Evolutionary conservation across 352 stramenopile genomes (phyloP).

Genomic region (Aphanomyces stellatus): DNA sequence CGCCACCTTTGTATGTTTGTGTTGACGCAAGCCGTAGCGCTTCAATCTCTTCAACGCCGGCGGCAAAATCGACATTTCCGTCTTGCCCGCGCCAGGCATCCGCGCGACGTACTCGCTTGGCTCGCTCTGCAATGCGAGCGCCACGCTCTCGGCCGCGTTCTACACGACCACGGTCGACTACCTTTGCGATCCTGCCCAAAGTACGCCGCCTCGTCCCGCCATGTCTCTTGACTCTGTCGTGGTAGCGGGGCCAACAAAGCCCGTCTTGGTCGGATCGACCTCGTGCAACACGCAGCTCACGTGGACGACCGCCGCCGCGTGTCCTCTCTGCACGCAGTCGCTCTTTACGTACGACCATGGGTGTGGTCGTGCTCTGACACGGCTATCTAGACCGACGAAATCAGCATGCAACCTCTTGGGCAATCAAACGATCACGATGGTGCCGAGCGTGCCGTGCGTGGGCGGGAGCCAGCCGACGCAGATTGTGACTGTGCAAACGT

Average conservation of each 20-base stretch:
- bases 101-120: slow-evolving; percentile 8
- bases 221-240: background rate
- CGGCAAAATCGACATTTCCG: slow-evolving; percentile 12
- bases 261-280: background rate
- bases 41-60: slow-evolving; percentile 14
- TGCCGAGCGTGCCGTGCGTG: background rate
- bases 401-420: background rate
- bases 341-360: slow-evolving; percentile 16
- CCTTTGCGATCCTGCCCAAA: background rate
- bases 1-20: background rate
- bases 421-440: slow-evolving; percentile 1
- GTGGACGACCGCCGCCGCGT: slow-evolving; percentile 11
- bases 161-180: slow-evolving; percentile 15
- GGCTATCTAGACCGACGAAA: background rate
- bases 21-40: background rate
- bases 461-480: background rate
- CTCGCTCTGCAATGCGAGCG: background rate
- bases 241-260: background rate
- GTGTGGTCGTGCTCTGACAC: background rate
- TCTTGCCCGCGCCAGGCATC: background rate
- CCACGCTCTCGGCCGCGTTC: background rate
- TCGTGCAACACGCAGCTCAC: background rate
- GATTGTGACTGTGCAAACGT: background rate
- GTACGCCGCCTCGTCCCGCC: too few species aligned
- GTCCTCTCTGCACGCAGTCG: background rate